Evolutionary conservation across 768 basidiomycete genomes (phyloP).

Genomic region (Peribolospora baueri): DNA sequence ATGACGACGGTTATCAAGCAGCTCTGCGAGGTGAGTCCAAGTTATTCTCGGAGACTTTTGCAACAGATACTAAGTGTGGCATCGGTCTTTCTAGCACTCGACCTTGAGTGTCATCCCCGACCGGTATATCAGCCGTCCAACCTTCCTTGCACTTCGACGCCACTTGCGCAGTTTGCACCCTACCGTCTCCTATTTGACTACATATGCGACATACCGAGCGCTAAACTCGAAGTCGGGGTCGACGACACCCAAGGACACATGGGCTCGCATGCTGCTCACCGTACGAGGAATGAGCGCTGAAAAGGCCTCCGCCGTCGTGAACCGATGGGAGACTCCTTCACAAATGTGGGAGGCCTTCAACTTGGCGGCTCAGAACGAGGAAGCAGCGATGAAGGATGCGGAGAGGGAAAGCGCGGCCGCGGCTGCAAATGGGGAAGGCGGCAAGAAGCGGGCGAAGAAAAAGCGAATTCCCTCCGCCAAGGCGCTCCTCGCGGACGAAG

Average conservation of each 20-base stretch:
- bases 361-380: too few relatives aligned
- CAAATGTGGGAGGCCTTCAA: slow-evolving; percentile 14
- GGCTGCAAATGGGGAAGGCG: too few relatives aligned
- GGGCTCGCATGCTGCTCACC: slow-evolving; percentile 20
- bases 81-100: background rate
- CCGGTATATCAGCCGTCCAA: slow-evolving; percentile 14
- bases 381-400: too few relatives aligned
- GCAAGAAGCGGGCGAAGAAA: too few relatives aligned
- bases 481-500: too few relatives aligned
- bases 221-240: slow-evolving; percentile 19
- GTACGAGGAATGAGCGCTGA: slow-evolving; percentile 21
- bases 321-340: slow-evolving; percentile 18
- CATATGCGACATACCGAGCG: slow-evolving; percentile 16
- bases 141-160: slow-evolving; percentile 17
- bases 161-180: slow-evolving; percentile 14
- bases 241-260: slow-evolving; percentile 16
- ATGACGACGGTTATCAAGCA: slow-evolving; percentile 19
- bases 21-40: slow-evolving; percentile 9
- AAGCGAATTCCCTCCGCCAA: too few relatives aligned
- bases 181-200: slow-evolving; percentile 12
- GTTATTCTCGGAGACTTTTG: too few relatives aligned
- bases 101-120: slow-evolving; percentile 19
- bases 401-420: too few relatives aligned
- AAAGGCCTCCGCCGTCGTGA: slow-evolving; percentile 18
- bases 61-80: background rate